Percentiles rank a stretch among this genome's conserved stretches.
Evolutionary conservation across 352 stramenopile genomes (phyloP).

Genomic region (Aphanomyces stellatus): DNA sequence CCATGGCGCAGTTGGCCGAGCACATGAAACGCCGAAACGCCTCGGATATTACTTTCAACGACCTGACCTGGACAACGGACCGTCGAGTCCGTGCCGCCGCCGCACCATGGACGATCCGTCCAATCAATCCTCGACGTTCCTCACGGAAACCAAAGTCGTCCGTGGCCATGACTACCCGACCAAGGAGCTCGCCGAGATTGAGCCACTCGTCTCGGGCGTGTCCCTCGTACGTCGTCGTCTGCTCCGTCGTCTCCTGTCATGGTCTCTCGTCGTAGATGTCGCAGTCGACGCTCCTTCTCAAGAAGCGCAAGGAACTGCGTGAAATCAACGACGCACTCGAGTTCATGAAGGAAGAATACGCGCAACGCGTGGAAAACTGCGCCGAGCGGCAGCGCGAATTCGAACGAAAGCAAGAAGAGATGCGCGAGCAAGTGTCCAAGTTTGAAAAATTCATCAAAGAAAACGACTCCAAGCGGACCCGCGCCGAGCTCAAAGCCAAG

Average conservation of each 20-base stretch:
- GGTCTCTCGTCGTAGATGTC: slow-evolving; percentile 43
- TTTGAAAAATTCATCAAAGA: slow-evolving; percentile 94
- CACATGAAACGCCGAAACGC: no score
- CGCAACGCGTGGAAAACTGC: slow-evolving; percentile 81
- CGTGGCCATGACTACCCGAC: slow-evolving; percentile 39
- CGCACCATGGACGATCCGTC: background rate
- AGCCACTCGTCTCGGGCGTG: slow-evolving; percentile 68
- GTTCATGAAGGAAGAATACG: slow-evolving; percentile 91
- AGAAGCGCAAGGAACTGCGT: slow-evolving; percentile 90
- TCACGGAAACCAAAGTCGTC: slow-evolving; percentile 61
- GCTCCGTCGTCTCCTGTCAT: background rate
- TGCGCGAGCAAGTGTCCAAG: slow-evolving; percentile 84
- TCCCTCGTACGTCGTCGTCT: slow-evolving; percentile 24
- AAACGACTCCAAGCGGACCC: slow-evolving; percentile 85
- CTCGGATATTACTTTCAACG: no score
- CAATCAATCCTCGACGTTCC: slow-evolving; percentile 27
- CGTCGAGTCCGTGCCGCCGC: background rate
- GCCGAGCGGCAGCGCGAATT: slow-evolving; percentile 71
- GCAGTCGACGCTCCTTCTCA: slow-evolving; percentile 86
- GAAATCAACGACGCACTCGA: slow-evolving; percentile 88
- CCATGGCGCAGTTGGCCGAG: no score
- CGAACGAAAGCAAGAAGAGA: slow-evolving; percentile 82
- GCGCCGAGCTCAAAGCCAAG: slow-evolving; percentile 85
- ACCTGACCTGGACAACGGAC: background rate
- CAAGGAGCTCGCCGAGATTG: slow-evolving; percentile 59